Conservation (phyloP, 345 rosid species). For the Tarenaya hassleriana region DNA sequence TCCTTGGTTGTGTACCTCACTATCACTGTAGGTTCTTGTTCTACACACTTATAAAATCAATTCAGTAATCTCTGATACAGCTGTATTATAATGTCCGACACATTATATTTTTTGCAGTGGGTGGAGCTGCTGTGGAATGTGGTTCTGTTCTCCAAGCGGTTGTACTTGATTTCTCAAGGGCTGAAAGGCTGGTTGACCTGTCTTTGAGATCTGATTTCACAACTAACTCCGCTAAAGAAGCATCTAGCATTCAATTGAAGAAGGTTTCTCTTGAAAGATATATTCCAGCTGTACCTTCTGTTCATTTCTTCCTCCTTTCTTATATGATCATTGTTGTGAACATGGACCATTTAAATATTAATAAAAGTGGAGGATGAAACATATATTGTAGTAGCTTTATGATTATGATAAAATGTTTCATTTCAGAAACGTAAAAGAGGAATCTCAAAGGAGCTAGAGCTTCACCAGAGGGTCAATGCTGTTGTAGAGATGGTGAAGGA, state of each 20-base stretch:
- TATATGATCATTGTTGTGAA: constrained; percentile 7
- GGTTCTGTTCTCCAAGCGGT: constrained; percentile 66
- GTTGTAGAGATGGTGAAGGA: constrained; percentile 94
- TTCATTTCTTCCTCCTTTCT: constrained; percentile 7
- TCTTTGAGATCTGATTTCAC: constrained; percentile 71
- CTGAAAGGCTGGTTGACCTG: constrained; percentile 78
- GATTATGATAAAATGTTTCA: constrained; percentile 12
- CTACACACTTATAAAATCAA: constrained; percentile 5
- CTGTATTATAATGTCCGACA: constrained; percentile 2
- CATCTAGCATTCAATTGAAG: constrained; percentile 35
- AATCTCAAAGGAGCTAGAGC: constrained; percentile 49
- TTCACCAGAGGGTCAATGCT: constrained; percentile 69
- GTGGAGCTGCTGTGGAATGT: constrained; percentile 41
- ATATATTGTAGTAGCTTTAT: constrained; percentile 3
- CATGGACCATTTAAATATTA: constrained; percentile 1
- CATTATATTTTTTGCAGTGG: constrained; percentile 42
- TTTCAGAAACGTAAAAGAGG: constrained; percentile 75
- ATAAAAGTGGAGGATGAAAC: constrained; percentile 1
- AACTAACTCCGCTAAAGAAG: constrained; percentile 34
- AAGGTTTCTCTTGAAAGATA: constrained; percentile 42
- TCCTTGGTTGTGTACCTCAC: constrained; percentile 75
- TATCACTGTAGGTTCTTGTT: constrained; percentile 58
- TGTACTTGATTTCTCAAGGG: constrained; percentile 78
- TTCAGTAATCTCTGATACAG: not conserved
- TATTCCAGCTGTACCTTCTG: constrained; percentile 7